Base-by-base conservation (phyloP, 495 filamentous ascomycete genomes). In the Friedmanniomyces simplex region DNA sequence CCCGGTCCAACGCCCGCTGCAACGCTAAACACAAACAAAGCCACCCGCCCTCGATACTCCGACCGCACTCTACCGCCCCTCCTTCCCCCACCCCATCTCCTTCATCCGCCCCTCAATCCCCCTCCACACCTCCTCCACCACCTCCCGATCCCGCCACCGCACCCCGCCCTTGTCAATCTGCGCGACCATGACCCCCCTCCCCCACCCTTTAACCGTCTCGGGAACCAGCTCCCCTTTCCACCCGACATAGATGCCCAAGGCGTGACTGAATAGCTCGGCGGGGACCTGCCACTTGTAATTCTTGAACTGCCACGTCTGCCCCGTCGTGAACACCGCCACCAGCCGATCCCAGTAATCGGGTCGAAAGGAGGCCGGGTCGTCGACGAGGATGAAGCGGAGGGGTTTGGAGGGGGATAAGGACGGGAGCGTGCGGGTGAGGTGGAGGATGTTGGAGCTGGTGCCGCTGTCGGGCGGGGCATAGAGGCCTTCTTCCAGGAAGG, bases 291-390 rank as follows among this genome's bases (percentile, higher is more conserved):
- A 97, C 73, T 93, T 94, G 79, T 97, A 99, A 47, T 83, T 85
- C 73, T 95, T 95, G 74, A 97, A 99, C 71, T 99, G 93, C 93
- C 93, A 99, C 12, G 86, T 84, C 71, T 99, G 93, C 22, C 93
- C 93, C 10, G 93, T 99, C 0, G 93, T 99, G 72, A 99, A 99
- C 46, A 99, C 89, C 10, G 88, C 94, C 10, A 97, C 93, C 11
- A 99, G 87, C 20, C 94, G 84, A 56, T 84, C 82, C 93, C 93
- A 99, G 74, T 97, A 96, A 67, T 97, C 91, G 1, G 93, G 93
- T 69, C 93, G 93, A 77, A 99, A 99, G 71, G 94, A 85, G 65
- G 93, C 84, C 0, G 89, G 84, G 13, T 82, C 83, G 68, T 99
- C 93, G 52, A 96, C 91, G 22, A 99, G 82, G 64, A 96, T 89